Evolutionary conservation across 768 basidiomycete species (phyloP).

Genomic region (Rhodotorula toruloides): DNA sequence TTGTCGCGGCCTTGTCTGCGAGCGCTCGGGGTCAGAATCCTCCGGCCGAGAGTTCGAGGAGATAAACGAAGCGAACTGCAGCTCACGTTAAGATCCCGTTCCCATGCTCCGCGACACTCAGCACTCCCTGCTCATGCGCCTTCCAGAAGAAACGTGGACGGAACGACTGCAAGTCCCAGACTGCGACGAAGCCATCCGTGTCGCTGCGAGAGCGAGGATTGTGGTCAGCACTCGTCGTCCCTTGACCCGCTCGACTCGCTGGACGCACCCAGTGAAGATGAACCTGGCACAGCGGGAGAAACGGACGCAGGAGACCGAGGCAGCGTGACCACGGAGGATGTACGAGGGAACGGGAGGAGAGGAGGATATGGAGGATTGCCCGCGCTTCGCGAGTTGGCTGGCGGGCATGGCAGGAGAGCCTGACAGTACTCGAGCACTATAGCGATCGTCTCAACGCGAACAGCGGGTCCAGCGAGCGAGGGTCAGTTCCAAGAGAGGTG

Average conservation of each 20-base stretch:
- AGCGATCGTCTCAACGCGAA: too few relatives aligned
- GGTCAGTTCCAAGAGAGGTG: too few relatives aligned
- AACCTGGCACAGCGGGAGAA: background rate
- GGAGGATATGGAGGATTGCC: background rate
- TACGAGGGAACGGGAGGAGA: background rate
- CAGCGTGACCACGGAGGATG: slow-evolving; percentile 2
- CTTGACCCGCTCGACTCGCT: too few relatives aligned
- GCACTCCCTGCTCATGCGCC: slow-evolving; percentile 69
- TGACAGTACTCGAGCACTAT: too few relatives aligned
- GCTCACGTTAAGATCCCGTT: slow-evolving; percentile 72
- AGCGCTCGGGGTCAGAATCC: background rate
- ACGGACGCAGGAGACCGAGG: background rate
- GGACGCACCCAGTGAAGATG: slow-evolving; percentile 8
- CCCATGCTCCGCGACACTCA: slow-evolving; percentile 73
- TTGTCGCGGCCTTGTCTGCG: slow-evolving; percentile 77
- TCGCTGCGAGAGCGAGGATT: slow-evolving; percentile 51
- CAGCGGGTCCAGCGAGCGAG: too few relatives aligned
- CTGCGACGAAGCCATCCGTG: slow-evolving; percentile 64
- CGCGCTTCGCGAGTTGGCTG: background rate
- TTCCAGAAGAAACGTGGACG: slow-evolving; percentile 70
- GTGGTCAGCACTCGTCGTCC: background rate
- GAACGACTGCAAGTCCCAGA: slow-evolving; percentile 69
- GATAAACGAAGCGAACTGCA: slow-evolving; percentile 46
- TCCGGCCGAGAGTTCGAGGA: background rate
- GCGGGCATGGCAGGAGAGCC: background rate